A percentile compares a stretch with the other conserved stretches of the same genome.
phyloP scores from a whole-genome alignment of 108 stramenopile species.

The Pelagomonas calceolata region DNA sequence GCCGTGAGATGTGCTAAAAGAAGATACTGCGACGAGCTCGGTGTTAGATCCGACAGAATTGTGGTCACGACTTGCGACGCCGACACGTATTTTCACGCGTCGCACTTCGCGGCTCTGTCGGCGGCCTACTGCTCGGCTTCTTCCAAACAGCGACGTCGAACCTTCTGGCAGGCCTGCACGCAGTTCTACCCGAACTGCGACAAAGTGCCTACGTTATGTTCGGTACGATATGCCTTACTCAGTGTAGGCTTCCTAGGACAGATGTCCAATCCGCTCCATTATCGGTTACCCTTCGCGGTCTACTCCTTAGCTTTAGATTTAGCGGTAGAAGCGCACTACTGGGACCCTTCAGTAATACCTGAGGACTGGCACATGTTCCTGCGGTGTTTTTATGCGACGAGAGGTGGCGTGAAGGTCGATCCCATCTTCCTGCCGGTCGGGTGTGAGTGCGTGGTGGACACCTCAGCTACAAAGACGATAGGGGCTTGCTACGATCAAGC shows the following conservation, averaged over 20 bases:
- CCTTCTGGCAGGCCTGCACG: not conserved
- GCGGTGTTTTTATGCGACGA: not conserved
- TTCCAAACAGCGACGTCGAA: not conserved
- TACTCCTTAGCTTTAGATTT: not conserved
- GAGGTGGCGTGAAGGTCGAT: not conserved
- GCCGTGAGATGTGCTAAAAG: not conserved
- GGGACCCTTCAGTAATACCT: not conserved
- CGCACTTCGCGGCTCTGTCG: not conserved
- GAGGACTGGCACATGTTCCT: conserved; percentile 3
- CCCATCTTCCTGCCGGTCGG: not conserved
- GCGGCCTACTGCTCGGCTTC: not conserved
- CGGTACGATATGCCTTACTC: not conserved
- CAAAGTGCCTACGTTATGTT: not conserved
- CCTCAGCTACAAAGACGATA: not conserved
- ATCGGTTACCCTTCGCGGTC: not conserved
- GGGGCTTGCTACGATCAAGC: not conserved
- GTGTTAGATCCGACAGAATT: not conserved
- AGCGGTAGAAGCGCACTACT: not conserved
- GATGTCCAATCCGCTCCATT: not conserved
- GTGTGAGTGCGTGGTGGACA: not conserved
- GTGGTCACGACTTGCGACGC: not conserved
- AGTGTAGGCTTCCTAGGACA: not conserved
- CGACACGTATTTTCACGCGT: not conserved
- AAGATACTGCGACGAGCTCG: not conserved
- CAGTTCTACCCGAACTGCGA: conserved; percentile 1